Evolutionary conservation across 768 basidiomycete genomes (phyloP), one percentile per base, ranked within the genome.

Genomic region (Tylopilus rubrobrunneus): DNA sequence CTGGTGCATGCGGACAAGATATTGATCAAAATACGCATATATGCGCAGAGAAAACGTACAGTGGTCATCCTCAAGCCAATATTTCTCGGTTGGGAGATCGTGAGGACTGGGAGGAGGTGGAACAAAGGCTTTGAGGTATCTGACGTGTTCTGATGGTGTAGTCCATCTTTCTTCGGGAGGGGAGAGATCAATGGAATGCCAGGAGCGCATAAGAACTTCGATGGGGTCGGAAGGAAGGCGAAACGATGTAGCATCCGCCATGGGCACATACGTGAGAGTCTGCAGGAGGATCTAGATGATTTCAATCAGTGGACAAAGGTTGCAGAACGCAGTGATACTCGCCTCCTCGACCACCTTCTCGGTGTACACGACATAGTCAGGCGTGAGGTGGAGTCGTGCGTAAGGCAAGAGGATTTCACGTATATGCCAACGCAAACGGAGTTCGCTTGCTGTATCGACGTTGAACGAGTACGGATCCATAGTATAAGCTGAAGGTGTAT

Each of bases 221-320:
- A 82, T 78, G 14, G 85, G 83, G 40, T 86, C 84, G 15, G 71
- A 64, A n/a, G 80, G 79, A 14, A 84, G 69, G 14, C 70, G 62
- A 17, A 86, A 72, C 4, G 79, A 78, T 39, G 73, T 75, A 1
- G 78, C 75, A 53, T 86, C 83, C 36, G 72, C 69, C 39, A 74
- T 64, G 1, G 84, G 77, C 14, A 84, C 70, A 45, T 64, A 61
- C 36, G 69, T 60, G 10, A 84, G 68, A 50, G 68, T 69, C 52
- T 73, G 64, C 19, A 70, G 59, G 51, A 77, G 58, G 48, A 82
- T 61, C 71, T 86, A 65, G 67, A 71, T 42, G 37, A 39, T 19
- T 34, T 28, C 28, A 37, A 36, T 56, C 21, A 34, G 44, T 31
- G 27, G 23, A 19, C 19, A 39, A 36, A 25, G 25, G n/a, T n/a